Conservation (phyloP, 2,329 filamentous ascomycete species). For the Cladobotryum mycophilum region DNA sequence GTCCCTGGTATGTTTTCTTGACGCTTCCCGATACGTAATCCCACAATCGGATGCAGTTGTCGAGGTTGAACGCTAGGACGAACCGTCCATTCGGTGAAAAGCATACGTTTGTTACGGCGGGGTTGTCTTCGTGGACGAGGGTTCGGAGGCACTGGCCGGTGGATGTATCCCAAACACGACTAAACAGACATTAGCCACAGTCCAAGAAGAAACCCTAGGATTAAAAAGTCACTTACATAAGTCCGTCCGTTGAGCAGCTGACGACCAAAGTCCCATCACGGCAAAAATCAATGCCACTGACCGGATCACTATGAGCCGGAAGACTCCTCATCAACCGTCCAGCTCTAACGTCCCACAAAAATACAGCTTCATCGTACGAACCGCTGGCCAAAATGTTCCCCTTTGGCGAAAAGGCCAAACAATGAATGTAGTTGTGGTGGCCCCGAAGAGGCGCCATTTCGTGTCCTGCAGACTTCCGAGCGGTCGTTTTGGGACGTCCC, state of each 20-base stretch:
- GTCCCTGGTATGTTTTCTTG: constrained; percentile 96
- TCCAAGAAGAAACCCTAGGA: neutral
- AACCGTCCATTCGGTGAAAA: constrained; percentile 94
- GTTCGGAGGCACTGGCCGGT: constrained; percentile 94
- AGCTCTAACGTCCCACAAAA: constrained; percentile 90
- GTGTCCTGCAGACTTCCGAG: constrained; percentile 31
- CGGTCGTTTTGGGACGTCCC: constrained; percentile 46
- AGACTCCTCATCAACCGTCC: constrained; percentile 83
- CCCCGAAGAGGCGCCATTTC: constrained; percentile 61
- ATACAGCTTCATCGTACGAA: constrained; percentile 95
- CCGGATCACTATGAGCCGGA: constrained; percentile 91
- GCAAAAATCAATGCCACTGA: constrained; percentile 89
- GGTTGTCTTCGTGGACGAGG: constrained; percentile 93
- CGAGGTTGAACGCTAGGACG: constrained; percentile 85
- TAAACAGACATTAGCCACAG: constrained; percentile 22
- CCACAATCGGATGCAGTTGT: constrained; percentile 87
- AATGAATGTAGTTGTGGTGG: constrained; percentile 95
- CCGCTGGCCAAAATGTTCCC: constrained; percentile 95
- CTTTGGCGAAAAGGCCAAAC: constrained; percentile 91
- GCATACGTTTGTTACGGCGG: constrained; percentile 78
- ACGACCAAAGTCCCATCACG: constrained; percentile 87
- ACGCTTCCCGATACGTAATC: constrained; percentile 88
- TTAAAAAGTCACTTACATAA: constrained; percentile 54
- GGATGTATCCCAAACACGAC: constrained; percentile 89
- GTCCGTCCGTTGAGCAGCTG: constrained; percentile 83